Evolutionary conservation across 2,329 filamentous ascomycete species (phyloP), one percentile per base, ranked within the genome.

Genomic region (Diaporthe vexans): DNA sequence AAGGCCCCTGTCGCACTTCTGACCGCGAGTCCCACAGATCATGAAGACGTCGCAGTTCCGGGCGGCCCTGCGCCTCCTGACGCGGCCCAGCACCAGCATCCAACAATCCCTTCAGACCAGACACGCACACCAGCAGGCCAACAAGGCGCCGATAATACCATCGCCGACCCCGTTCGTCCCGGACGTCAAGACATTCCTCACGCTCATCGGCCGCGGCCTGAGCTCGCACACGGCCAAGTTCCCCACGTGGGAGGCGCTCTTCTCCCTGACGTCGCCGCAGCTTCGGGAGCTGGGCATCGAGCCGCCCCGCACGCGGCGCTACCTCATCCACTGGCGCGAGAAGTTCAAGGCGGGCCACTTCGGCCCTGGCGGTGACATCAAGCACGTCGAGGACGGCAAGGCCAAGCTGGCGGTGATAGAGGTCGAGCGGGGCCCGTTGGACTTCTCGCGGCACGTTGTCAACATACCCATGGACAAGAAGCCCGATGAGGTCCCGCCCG

Each of bases 221-320:
- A 92, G 90, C 80, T 91, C 93, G 81, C 94, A 98, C 86, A 90
- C 93, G 65, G 88, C 91, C 84, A 98, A 98, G 84, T 94, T 99
- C 79, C 91, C 94, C 3, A 93, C 93, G 15, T 98, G 97, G 97
- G 93, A 97, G 71, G 91, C 94, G 8, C 91, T 99, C 59, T 98
- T 98, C 88, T 92, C 92, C 59, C 88, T 97, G 77, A 92, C 91
- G 29, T 95, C 94, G 24, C 83, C 88, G 58, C 92, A 98, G 84
- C 88, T 99, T 77, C 91, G 92, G 77, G 92, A 96, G 79, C 88
- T 97, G 24, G 96, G 97, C 73, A 89, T 98, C 76, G 96, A 98
- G 82, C 95, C 95, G 19, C 90, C 96, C 24, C 92, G 96, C 58
- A 90, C 91, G 77, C 90, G 97, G 76, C 89, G 93, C 73, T 99